Percentiles rank a stretch among this genome's conserved stretches.
Evolutionary conservation across 345 rosid genomes (phyloP).

Genomic region (Boechera retrofracta): DNA sequence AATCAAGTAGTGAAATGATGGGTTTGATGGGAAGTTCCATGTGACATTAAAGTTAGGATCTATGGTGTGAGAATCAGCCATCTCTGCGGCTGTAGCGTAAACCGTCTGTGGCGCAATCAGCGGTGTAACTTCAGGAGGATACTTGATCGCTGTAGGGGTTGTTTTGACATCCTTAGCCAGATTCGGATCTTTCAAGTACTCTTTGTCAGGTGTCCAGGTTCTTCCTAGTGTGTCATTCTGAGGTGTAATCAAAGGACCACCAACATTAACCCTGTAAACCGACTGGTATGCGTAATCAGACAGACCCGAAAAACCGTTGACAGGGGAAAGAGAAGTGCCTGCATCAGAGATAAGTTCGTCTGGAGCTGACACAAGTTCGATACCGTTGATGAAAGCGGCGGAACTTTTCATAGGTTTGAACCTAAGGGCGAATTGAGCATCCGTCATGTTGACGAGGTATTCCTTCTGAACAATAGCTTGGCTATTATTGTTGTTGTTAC

Average conservation of each 20-base stretch:
- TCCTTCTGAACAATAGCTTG: conserved; percentile 49
- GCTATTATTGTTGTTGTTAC: conserved; percentile 38
- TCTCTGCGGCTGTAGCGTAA: conserved; percentile 59
- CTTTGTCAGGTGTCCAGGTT: conserved; percentile 61
- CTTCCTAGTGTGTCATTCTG: conserved; percentile 63
- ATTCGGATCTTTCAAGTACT: conserved; percentile 50
- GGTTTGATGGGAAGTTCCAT: conserved; percentile 63
- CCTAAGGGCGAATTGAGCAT: conserved; percentile 51
- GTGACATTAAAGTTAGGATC: conserved; percentile 64
- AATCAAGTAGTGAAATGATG: conserved; percentile 58
- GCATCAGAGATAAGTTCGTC: conserved; percentile 56
- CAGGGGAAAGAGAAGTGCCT: conserved; percentile 60
- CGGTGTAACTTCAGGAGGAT: conserved; percentile 53
- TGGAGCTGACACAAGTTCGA: conserved; percentile 76
- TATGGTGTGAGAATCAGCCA: conserved; percentile 57
- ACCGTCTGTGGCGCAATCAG: conserved; percentile 65
- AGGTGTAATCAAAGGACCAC: conserved; percentile 66
- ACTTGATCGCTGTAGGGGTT: conserved; percentile 49
- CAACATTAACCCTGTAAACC: conserved; percentile 68
- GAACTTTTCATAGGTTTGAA: conserved; percentile 62
- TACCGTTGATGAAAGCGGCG: conserved; percentile 66
- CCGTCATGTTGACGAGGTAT: conserved; percentile 57
- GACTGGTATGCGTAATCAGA: conserved; percentile 51
- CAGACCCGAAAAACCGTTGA: conserved; percentile 50
- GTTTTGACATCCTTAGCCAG: conserved; percentile 47